Percentiles rank a stretch among this genome's conserved stretches.
Evolutionary conservation across 1,284 basidiomycete genomes (phyloP).

Genomic region (Boletus smithii): DNA sequence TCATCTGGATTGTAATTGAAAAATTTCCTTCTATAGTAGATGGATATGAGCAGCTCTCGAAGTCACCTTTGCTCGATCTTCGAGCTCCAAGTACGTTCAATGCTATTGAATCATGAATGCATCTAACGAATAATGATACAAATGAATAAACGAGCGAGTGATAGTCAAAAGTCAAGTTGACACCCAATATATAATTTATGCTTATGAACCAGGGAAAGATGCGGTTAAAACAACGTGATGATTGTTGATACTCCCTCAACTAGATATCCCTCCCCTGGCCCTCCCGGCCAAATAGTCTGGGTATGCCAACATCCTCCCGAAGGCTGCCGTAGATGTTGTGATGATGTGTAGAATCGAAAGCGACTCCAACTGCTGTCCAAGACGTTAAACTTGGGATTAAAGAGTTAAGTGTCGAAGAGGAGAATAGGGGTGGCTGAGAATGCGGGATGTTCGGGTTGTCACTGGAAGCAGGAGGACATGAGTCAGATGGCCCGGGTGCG

Average conservation of each 20-base stretch:
- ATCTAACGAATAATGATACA: conserved; percentile 17
- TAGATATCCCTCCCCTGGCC: conserved; percentile 36
- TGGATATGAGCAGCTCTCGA: no score
- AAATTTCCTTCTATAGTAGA: no score
- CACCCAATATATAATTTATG: conserved; percentile 1
- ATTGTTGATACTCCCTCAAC: neutral
- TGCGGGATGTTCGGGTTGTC: conserved; percentile 3
- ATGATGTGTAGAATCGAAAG: conserved; percentile 14
- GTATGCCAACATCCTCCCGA: conserved; percentile 21
- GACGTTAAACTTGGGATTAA: conserved; percentile 36
- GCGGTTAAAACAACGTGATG: neutral
- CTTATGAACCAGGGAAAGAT: neutral
- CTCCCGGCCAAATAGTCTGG: conserved; percentile 29
- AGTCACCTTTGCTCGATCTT: no score
- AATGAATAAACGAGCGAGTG: conserved; percentile 6
- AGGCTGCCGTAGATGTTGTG: conserved; percentile 2
- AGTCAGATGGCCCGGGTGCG: conserved; percentile 1
- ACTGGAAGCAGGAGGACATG: neutral
- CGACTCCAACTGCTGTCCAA: conserved; percentile 31
- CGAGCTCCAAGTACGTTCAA: no score
- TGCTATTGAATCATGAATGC: neutral
- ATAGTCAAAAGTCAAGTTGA: conserved; percentile 1
- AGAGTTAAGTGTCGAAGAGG: conserved; percentile 32
- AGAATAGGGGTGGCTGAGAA: conserved; percentile 15
- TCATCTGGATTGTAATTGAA: no score